Base-by-base conservation (phyloP, 305 asterid genomes). In the Ajuga reptans region DNA sequence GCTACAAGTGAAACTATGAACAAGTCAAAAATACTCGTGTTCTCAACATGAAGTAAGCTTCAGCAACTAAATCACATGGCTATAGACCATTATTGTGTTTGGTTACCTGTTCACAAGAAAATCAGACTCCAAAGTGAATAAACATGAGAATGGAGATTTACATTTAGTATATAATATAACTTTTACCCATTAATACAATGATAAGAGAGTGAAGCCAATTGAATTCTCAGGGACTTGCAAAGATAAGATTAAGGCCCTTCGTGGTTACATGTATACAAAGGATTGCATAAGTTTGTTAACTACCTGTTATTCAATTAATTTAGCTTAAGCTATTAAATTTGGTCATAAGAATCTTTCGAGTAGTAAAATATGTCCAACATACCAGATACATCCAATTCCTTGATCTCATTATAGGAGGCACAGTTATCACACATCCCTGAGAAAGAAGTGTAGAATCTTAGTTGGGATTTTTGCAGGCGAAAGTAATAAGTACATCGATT, bases 361-460 rank as follows among this genome's bases (percentile, higher is more conserved):
- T 47, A 50, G 52, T 55, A 58, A 73, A 67, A 42, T 24, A 55
- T 27, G 45, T 47, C 42, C 50, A 24, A 46, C 78, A 24, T 79
- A 92, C 98, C 93, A 60, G 96, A 85, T 69, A 80, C 96, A 77
- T 93, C 97, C 82, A 90, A 57, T 69, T 93, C 94, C 69, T 80
- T 84, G 79, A 90, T 72, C 71, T 87, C 92, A 52, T 80, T 70
- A 66, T 79, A 49, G 74, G 89, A 86, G 62, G 90, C 87, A 74
- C 98, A 93, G 77, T 90, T 88, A 71, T 90, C 98, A 72, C 98
- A 93, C 97, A 93, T 90, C 70, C 98, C 98, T 93, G 88, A 72
- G 64, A 75, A 64, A 69, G 37, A 79, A 68, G 50, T 41, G 41
- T 59, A 59, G 68, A 77, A 72, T 50, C 47, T 56, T 57, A 66